Percentiles rank a stretch among this genome's conserved stretches.
Conservation (phyloP, 140 eudicot species). For the Bidens hawaiensis region DNA sequence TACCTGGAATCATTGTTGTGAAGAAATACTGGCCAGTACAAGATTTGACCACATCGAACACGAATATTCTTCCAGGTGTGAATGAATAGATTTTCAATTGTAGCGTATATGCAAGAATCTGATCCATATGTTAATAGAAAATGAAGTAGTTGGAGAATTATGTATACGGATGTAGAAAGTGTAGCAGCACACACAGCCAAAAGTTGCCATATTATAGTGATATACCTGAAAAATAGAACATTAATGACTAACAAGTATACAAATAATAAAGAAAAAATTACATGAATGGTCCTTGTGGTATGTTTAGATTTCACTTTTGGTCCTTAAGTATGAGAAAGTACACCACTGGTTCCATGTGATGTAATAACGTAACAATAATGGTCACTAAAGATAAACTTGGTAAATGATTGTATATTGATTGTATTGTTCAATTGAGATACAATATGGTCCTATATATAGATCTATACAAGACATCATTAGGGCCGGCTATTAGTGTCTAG, state of each 20-base stretch:
- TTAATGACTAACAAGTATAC: neutral
- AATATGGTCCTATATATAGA: too few species aligned
- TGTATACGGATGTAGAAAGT: constrained; percentile 45
- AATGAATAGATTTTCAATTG: constrained; percentile 41
- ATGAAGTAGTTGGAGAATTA: constrained; percentile 53
- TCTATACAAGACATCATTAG: too few species aligned
- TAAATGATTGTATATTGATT: too few species aligned
- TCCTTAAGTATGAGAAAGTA: too few species aligned
- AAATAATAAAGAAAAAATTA: neutral
- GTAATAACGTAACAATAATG: too few species aligned
- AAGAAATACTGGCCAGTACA: constrained; percentile 85
- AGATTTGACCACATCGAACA: constrained; percentile 65
- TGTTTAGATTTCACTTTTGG: too few species aligned
- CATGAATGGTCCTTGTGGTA: too few species aligned
- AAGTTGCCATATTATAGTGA: constrained; percentile 46
- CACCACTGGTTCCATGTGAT: too few species aligned
- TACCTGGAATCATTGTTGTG: constrained; percentile 64
- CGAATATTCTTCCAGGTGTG: constrained; percentile 51
- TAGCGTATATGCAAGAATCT: constrained; percentile 21
- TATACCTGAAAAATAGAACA: constrained; percentile 45
- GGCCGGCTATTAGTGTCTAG: too few species aligned
- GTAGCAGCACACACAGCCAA: constrained; percentile 63
- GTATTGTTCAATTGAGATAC: too few species aligned
- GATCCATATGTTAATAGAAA: constrained; percentile 33
- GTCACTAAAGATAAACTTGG: too few species aligned